phyloP scores from a whole-genome alignment of 352 stramenopile species.

The Phytophthora chlamydospora region DNA sequence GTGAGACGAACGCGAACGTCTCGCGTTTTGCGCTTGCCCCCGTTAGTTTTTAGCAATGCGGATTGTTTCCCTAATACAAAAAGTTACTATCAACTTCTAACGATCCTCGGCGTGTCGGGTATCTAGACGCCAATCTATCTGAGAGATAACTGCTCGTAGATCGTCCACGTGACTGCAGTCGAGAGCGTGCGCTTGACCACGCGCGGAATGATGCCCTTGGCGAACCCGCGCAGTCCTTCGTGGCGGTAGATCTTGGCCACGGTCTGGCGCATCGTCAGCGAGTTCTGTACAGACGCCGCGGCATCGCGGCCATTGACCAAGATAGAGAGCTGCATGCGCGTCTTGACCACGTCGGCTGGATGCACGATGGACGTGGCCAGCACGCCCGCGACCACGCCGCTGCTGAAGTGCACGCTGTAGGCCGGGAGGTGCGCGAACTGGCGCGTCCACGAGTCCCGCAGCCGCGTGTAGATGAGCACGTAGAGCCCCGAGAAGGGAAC shows the following conservation, averaged over 20 bases:
- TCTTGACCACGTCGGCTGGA: conserved; percentile 88
- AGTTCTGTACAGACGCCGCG: conserved; percentile 53
- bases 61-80: conserved; percentile 32
- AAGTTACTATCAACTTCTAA: conserved; percentile 41
- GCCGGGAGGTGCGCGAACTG: conserved; percentile 51
- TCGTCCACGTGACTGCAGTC: conserved; percentile 99
- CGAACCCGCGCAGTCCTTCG: conserved; percentile 94
- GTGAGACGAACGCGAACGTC: conserved; percentile 13
- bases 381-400: conserved; percentile 76
- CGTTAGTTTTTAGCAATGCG: conserved; percentile 22
- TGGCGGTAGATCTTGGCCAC: conserved; percentile 87
- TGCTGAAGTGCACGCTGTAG: conserved; percentile 81
- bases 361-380: conserved; percentile 86
- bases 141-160: conserved; percentile 95
- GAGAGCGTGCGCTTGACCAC: conserved; percentile 97
- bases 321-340: conserved; percentile 87
- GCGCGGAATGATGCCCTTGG: conserved; percentile 92
- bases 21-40: conserved; percentile 6
- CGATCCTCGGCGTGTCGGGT: neutral
- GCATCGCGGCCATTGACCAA: conserved; percentile 38
- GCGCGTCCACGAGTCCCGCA: conserved; percentile 54
- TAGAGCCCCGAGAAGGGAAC: conserved; percentile 91
- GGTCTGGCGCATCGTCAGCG: conserved; percentile 66
- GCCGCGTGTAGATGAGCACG: conserved; percentile 83
- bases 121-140: conserved; percentile 34